phyloP scores from a whole-genome alignment of 75 land plant species.

The Selaginella moellendorffii region DNA sequence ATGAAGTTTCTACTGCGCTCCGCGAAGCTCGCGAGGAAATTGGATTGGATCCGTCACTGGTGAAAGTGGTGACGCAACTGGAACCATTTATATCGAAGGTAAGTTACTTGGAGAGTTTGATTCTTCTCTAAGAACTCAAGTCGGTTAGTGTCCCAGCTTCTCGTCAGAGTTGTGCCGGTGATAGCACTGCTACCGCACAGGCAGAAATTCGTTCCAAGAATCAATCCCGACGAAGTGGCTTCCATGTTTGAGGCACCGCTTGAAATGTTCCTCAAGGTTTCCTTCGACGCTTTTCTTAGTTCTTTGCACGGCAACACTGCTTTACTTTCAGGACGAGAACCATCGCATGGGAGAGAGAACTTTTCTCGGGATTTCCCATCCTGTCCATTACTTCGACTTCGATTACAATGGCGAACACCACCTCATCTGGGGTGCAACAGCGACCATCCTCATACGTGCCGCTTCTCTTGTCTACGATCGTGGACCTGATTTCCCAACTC shows the following conservation, averaged over 20 bases:
- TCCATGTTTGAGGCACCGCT: background rate
- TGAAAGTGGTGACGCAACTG: background rate
- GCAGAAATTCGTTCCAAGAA: background rate
- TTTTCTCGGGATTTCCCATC: background rate
- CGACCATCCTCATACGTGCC: background rate
- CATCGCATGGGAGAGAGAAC: background rate
- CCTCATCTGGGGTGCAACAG: background rate
- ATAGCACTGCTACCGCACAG: background rate
- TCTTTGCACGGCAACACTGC: no score
- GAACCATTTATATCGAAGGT: background rate
- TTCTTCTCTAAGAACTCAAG: background rate
- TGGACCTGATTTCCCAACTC: background rate
- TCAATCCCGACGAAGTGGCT: background rate
- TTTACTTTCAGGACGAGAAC: background rate
- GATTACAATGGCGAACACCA: background rate
- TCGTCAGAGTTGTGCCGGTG: background rate
- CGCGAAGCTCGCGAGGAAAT: background rate
- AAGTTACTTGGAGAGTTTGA: background rate
- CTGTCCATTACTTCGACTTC: background rate
- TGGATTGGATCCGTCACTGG: background rate
- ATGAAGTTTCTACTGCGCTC: background rate
- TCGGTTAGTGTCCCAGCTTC: background rate
- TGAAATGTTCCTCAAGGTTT: background rate
- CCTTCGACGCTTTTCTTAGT: no score
- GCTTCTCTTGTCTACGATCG: background rate